Conservation (phyloP, 176 grass and related monocot genomes). For the Oryza brachyantha region DNA sequence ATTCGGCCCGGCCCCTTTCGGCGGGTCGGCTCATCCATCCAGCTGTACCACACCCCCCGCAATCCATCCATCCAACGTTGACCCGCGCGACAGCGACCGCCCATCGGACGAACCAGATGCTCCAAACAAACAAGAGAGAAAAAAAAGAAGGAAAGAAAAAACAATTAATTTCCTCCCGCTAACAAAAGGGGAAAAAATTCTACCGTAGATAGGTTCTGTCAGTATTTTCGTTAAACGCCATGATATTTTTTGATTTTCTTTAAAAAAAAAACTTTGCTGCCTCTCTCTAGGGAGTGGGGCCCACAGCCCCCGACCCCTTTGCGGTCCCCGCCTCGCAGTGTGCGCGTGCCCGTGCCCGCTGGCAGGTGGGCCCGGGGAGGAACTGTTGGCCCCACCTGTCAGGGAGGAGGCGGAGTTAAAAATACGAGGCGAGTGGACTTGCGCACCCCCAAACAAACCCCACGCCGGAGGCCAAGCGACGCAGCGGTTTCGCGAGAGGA, state of each 20-base stretch:
- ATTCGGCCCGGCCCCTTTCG: background rate
- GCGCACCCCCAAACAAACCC: background rate
- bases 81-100: background rate
- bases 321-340: background rate
- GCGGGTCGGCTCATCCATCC: background rate
- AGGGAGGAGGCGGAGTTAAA: background rate
- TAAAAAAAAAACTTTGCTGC: too few species aligned
- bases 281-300: too few species aligned
- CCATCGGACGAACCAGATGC: conserved; percentile 23
- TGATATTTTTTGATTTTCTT: too few species aligned
- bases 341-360: background rate
- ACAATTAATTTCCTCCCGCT: too few species aligned
- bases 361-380: background rate
- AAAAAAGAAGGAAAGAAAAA: too few species aligned
- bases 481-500: background rate
- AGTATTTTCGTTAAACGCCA: too few species aligned
- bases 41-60: conserved; percentile 24
- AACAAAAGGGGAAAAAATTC: too few species aligned
- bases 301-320: background rate
- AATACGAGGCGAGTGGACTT: background rate
- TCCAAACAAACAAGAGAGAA: background rate
- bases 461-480: background rate
- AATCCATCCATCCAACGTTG: background rate
- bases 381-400: background rate
- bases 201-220: too few species aligned